Percentiles rank a stretch among this genome's conserved stretches.
Conservation (phyloP, 2,329 filamentous ascomycete species). For the Drechslerella stenobrocha region DNA sequence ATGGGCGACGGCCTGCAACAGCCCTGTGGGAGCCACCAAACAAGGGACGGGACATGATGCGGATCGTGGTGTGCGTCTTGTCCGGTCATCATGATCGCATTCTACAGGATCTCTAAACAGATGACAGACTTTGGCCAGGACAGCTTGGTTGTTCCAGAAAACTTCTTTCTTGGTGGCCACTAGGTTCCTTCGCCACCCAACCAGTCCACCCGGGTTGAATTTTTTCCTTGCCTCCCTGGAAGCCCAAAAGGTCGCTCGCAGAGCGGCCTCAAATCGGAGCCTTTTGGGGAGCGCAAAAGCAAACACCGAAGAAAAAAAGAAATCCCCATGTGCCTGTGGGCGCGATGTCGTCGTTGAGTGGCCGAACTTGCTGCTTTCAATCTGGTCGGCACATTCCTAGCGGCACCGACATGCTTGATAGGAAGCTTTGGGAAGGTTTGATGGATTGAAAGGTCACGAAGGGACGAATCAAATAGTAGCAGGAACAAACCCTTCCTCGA, state of each 20-base stretch:
- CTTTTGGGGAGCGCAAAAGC: conserved; percentile 9
- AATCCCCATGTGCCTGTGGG: conserved; percentile 21
- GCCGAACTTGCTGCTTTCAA: conserved; percentile 26
- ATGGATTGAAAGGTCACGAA: conserved; percentile 30
- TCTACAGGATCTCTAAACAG: conserved; percentile 39
- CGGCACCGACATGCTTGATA: conserved; percentile 39
- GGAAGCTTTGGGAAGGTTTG: conserved; percentile 43
- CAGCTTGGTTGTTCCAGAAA: conserved; percentile 45
- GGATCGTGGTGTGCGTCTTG: conserved; percentile 46
- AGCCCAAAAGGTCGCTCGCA: neutral
- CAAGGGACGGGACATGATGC: conserved; percentile 48
- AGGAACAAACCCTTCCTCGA: conserved; percentile 25
- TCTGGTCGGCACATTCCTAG: conserved; percentile 25
- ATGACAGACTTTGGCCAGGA: conserved; percentile 22
- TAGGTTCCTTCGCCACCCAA: conserved; percentile 45
- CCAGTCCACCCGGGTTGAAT: conserved; percentile 20
- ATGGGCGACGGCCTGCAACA: conserved; percentile 40
- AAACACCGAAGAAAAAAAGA: conserved; percentile 11
- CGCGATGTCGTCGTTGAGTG: conserved; percentile 42
- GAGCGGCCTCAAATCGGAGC: conserved; percentile 18
- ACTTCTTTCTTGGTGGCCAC: conserved; percentile 47
- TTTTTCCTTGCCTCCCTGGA: conserved; percentile 18
- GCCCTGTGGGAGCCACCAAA: conserved; percentile 46
- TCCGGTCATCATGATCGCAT: conserved; percentile 49
- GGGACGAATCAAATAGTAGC: conserved; percentile 7